A percentile compares a stretch with the other conserved stretches of the same genome.
Evolutionary conservation across 2,329 filamentous ascomycete species (phyloP).

Genomic region (Penicillium sp.): DNA sequence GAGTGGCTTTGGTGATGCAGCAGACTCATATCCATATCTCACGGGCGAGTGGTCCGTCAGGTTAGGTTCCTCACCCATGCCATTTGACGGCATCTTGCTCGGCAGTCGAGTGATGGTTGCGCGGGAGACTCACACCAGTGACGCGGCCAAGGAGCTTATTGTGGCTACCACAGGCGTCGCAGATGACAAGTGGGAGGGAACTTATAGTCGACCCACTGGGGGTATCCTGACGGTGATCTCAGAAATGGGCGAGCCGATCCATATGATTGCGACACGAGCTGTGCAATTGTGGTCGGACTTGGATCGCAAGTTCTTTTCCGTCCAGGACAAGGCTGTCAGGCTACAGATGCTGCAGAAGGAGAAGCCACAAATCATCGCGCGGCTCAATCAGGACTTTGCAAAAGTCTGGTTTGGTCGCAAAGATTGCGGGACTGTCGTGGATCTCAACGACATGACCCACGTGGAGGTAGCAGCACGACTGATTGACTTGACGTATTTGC

Average conservation of each 20-base stretch:
- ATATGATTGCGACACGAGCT: not conserved
- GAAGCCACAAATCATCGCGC: slow-evolving; percentile 63
- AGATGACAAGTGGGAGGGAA: slow-evolving; percentile 4
- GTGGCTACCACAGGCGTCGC: not conserved
- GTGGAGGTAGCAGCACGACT: slow-evolving; percentile 79
- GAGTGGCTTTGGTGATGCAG: slow-evolving; percentile 85
- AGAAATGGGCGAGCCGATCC: slow-evolving; percentile 3
- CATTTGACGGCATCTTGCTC: slow-evolving; percentile 87
- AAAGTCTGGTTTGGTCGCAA: slow-evolving; percentile 94
- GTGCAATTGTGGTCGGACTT: not conserved
- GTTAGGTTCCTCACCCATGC: slow-evolving; percentile 89
- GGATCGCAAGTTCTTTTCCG: slow-evolving; percentile 3
- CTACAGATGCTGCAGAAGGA: not conserved
- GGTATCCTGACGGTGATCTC: slow-evolving; percentile 2
- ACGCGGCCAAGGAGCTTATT: slow-evolving; percentile 3
- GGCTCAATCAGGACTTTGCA: slow-evolving; percentile 89
- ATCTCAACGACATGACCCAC: slow-evolving; percentile 93
- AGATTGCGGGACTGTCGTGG: slow-evolving; percentile 72
- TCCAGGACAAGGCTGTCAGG: not conserved
- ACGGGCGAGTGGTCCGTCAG: slow-evolving; percentile 85
- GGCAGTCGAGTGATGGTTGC: slow-evolving; percentile 93
- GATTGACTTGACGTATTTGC: slow-evolving; percentile 76
- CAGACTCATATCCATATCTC: slow-evolving; percentile 89
- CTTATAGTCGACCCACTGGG: slow-evolving; percentile 1
- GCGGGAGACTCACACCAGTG: slow-evolving; percentile 77